These are phyloP conservation scores for Malbranchea zuffiana DNA, from an alignment of 2,329 filamentous ascomycete species.

Conservation along the genomic window DNA sequence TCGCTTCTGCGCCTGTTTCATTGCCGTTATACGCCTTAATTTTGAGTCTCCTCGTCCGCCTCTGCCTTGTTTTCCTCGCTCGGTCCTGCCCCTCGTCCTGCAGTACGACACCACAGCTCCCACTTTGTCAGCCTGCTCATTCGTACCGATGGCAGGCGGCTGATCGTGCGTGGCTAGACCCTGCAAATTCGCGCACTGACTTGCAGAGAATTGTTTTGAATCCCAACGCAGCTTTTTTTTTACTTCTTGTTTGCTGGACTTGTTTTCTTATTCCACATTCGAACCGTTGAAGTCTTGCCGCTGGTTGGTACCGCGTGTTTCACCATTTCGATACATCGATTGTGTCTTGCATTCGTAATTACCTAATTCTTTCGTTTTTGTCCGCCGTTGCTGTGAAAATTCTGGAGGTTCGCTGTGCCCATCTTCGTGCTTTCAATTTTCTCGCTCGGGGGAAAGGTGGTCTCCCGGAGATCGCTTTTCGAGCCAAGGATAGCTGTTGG, in stretches of 20 bases:
- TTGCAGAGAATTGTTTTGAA: conserved; percentile 5
- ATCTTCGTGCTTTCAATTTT: too few relatives aligned
- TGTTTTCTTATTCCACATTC: not conserved
- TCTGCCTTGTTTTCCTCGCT: not conserved
- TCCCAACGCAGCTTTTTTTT: not conserved
- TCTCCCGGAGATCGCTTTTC: too few relatives aligned
- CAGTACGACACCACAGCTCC: not conserved
- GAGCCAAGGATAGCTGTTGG: too few relatives aligned
- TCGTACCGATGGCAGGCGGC: conserved; percentile 3
- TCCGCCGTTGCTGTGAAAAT: too few relatives aligned
- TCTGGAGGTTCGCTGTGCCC: too few relatives aligned
- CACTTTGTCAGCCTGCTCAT: not conserved
- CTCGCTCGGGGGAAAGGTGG: too few relatives aligned
- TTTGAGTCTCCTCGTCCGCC: not conserved
- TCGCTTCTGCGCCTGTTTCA: not conserved
- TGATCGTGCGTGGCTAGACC: conserved; percentile 13
- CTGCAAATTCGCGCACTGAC: conserved; percentile 12
- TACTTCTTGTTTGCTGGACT: not conserved
- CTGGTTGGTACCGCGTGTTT: too few relatives aligned
- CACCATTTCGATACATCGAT: too few relatives aligned
- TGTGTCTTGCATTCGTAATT: too few relatives aligned
- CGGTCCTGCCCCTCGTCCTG: not conserved
- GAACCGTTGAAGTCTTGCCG: too few relatives aligned
- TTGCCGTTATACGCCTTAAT: not conserved
- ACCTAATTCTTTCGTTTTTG: too few relatives aligned